Percentiles rank a stretch among this genome's conserved stretches.
These are phyloP conservation scores for Globisporangium echinulatum DNA, from an alignment of 352 stramenopile species.

Conservation along the genomic window DNA sequence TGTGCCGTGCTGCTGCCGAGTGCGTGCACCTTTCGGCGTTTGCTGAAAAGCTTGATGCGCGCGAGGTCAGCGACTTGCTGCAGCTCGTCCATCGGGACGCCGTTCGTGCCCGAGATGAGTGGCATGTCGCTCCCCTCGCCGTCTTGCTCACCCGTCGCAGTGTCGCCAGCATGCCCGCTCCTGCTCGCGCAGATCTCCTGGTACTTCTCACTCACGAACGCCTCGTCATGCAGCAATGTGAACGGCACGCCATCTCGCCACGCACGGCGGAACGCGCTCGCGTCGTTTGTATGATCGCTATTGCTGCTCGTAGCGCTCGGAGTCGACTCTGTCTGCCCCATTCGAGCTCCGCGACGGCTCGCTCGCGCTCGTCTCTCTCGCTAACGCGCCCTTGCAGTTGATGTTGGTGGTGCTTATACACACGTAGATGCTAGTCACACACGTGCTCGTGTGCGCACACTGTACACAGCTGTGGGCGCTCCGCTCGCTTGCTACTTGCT, in stretches of 20 bases:
- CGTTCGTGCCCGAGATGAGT: slow-evolving; percentile 35
- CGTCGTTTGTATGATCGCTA: slow-evolving; percentile 7
- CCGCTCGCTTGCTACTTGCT: too few species aligned
- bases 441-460: too few species aligned
- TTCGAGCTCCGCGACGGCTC: neutral
- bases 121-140: slow-evolving; percentile 12
- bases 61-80: slow-evolving; percentile 47
- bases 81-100: slow-evolving; percentile 50
- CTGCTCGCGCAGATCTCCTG: slow-evolving; percentile 26
- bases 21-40: slow-evolving; percentile 7
- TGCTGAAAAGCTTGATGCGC: slow-evolving; percentile 49
- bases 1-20: neutral
- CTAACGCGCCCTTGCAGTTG: neutral
- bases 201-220: slow-evolving; percentile 62
- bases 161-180: neutral
- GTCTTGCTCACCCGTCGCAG: slow-evolving; percentile 16
- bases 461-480: too few species aligned
- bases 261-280: slow-evolving; percentile 15
- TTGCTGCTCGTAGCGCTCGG: neutral
- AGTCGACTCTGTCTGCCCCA: too few species aligned
- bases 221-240: slow-evolving; percentile 64
- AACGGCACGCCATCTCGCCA: slow-evolving; percentile 57
- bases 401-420: too few species aligned
- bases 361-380: too few species aligned
- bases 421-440: too few species aligned